Conservation (phyloP, 2,329 filamentous ascomycete genomes). For the Verticillium nonalfalfae region DNA sequence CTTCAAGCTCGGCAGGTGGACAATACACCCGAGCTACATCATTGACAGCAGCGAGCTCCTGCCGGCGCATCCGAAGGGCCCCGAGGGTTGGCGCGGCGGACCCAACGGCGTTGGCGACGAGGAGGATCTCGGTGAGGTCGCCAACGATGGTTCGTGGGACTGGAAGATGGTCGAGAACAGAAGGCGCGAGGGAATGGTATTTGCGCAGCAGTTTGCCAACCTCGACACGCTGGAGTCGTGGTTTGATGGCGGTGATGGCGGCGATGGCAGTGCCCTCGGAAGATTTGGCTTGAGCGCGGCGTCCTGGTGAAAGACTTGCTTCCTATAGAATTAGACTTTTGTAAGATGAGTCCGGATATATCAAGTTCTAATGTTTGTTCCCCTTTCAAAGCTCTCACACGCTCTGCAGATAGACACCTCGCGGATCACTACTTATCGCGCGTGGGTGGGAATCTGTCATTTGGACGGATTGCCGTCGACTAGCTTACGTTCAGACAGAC, state of each 20-base stretch:
- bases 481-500: no score
- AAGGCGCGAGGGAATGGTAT: conserved; percentile 47
- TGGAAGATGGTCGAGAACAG: conserved; percentile 52
- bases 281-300: conserved; percentile 33
- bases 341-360: not conserved
- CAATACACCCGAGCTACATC: conserved; percentile 74
- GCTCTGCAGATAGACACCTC: no score
- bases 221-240: conserved; percentile 46
- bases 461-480: no score
- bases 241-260: conserved; percentile 48
- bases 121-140: conserved; percentile 28
- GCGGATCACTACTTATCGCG: no score
- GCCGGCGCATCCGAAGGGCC: conserved; percentile 65
- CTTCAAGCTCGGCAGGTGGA: conserved; percentile 74
- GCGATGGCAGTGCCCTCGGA: conserved; percentile 43
- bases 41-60: conserved; percentile 67
- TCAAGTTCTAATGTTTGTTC: not conserved
- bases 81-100: conserved; percentile 55
- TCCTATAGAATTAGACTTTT: not conserved
- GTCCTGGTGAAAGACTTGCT: not conserved
- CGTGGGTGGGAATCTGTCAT: no score
- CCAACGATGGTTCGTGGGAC: conserved; percentile 40
- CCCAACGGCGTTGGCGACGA: conserved; percentile 33
- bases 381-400: not conserved
- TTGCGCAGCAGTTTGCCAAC: conserved; percentile 48